Base-by-base conservation (phyloP, 164 flowering plant genomes). In the Hamamelis virginiana region DNA sequence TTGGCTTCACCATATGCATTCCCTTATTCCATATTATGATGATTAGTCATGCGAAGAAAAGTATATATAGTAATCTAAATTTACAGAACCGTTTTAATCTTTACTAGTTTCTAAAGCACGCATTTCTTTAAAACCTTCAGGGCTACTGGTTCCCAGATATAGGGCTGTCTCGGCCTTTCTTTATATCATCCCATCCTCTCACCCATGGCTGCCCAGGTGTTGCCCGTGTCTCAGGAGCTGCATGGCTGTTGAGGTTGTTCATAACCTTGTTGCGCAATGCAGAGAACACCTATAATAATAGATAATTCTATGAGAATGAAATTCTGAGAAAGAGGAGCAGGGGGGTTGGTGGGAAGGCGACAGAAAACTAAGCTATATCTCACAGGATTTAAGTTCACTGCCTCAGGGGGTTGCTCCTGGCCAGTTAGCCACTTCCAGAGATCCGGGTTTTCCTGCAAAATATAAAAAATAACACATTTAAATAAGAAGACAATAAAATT, bases 141-240 rank as follows among this genome's bases (percentile, higher is more conserved):
- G 44, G 15, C 62, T 71, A 81, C 77, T 82, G 85, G 59, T 82
- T 82, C 19, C 85, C 85, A 9, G 79, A 23, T 8, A 79, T 43
- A 47, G 97, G 94, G 63, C 84, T 64, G 64, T 84, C 88, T 15
- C 74, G 81, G 22, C 90, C 91, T 79, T 80, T 92, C 83, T 90
- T 94, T 71, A 84, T 57, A 69, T 94, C 98, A 72, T 92, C 97
- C 98, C 98, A 90, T 1, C 97, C 98, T 76, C 95, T 85, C 11
- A 94, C 97, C 98, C 98, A 94, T 64, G 92, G 88, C 61, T 94
- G 81, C 15, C 97, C 98, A n/a, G 94, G 92, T 22, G 43, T 66
- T 43, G 98, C 94, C 10, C 98, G 80, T 23, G 97, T 94, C 76
- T 89, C 95, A 0, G 97, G 95, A n/a, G 97, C 80, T 61, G 97